Base-by-base conservation (phyloP, 352 stramenopile species). In the Phytophthora nicotianae region DNA sequence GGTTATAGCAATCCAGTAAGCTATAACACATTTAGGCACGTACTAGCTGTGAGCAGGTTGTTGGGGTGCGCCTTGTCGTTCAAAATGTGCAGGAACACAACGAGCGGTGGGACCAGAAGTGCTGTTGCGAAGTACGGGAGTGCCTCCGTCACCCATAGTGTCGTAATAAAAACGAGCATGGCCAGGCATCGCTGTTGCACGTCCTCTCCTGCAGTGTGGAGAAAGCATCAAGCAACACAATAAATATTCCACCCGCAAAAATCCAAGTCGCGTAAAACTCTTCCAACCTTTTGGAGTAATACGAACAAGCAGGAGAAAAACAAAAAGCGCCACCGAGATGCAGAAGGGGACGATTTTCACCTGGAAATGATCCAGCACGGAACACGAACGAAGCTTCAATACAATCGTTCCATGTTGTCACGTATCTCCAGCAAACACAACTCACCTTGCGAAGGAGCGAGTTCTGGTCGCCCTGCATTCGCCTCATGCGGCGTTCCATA, bases 61-160 rank as follows among this genome's bases (percentile, higher is more conserved):
- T 88, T 76, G 0, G 87, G 87, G 50, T 92, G 57, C n/a, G 73
- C 66, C 70, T 93, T 93, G 58, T 94, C 76, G 57, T 96, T 91
- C 58, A 97, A 59, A 55, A 98, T 95, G 27, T 79, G 72, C 61
- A 97, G 65, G 51, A 97, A 90, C 8, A 97, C 89, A 13, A 97
- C 89, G 20, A 98, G 77, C 19, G 85, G 79, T 0, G 91, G 91
- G 37, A 98, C 89, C 20, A 97, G 75, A 24, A 97, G 63, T 26
- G 91, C 90, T 2, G 91, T 98, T 6, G 90, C 89, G 65, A 97
- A 97, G 70, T 97, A 98, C 0, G 91, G 91, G 27, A 97, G 70
- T 4, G 91, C 91, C 41, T 97, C 89, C 0, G 89, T 97, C 11
- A 97, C 85, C 91, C 91, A 98, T 9, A 98, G 74, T 26, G 77